Evolutionary conservation across 768 basidiomycete genomes (phyloP), one percentile per base, ranked within the genome.

Genomic region (Psilocybe tampanensis): DNA sequence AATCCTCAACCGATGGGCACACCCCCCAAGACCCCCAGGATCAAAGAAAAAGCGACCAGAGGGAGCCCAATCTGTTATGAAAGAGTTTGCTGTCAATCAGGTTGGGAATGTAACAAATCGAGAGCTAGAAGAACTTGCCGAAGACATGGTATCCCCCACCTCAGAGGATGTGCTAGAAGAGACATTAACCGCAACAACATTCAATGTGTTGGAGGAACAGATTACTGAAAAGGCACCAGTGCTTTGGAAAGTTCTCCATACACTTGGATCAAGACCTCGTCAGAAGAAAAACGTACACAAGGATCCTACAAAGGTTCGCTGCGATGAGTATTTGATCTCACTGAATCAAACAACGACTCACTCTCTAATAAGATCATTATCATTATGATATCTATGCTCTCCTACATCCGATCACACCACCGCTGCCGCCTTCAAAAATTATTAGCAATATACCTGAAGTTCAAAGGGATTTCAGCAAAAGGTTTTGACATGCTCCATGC

Each of bases 401-500:
- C 60, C n/a, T 74, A 68, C 49, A 55, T 64, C 0, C 68, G 69
- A 0, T 70, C 69, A 0, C 67, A 73, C 51, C 62, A 67, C 26
- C 58, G 59, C 1, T 59, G 58, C 17, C 58, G 59, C 2, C 51
- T 73, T 7, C 64, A 70, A 24, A 76, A 77, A 57, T 47, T 76
- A 3, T 55, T 71, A 1, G 64, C 74, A 0, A 59, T 74, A 1
- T 79, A 77, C 58, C 64, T 79, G 18, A 72, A 77, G 54, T 69
- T 72, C 26, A 66, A 70, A 44, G 76, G 76, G 0, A 47, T 74
- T 1, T 68, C 72, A 41, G 73, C 78, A 2, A 71, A 72, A 41
- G 73, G 63, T 0, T 72, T 76, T 52, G 74, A 79, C 51, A 70
- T 71, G 0, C 60, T 79, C 0, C 71, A 74, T 61, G 67, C 72